Evolutionary conservation across 495 filamentous ascomycete genomes (phyloP).

Genomic region (Lophium mytilinum): DNA sequence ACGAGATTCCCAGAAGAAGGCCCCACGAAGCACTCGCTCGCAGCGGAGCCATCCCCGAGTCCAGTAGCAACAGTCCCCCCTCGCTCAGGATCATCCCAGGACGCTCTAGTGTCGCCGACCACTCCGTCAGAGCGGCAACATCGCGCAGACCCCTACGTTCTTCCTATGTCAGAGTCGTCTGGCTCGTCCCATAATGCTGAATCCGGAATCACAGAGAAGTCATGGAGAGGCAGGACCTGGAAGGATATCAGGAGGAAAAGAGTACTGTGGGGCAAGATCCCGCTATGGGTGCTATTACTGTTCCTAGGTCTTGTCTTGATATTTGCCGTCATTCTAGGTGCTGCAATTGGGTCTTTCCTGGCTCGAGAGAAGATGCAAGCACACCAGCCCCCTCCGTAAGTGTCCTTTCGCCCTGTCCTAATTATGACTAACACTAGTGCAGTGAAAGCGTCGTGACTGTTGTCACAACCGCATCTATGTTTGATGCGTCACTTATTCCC

Average conservation of each 20-base stretch:
- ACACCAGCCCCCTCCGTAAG: conserved; percentile 17
- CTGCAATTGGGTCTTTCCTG: conserved; percentile 34
- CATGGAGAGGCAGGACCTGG: conserved; percentile 14
- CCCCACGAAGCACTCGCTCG: conserved; percentile 20
- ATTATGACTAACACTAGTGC: conserved; percentile 1
- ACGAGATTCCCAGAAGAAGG: conserved; percentile 62
- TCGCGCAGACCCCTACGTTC: conserved; percentile 4
- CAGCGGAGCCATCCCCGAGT: conserved; percentile 9
- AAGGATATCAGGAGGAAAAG: conserved; percentile 28
- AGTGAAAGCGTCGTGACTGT: conserved; percentile 38
- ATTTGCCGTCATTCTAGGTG: conserved; percentile 34
- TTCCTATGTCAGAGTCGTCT: conserved; percentile 25
- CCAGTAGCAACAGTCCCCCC: conserved; percentile 1
- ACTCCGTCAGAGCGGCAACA: neutral
- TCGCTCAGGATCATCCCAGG: conserved; percentile 2
- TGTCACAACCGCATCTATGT: conserved; percentile 46
- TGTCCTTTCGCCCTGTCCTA: neutral
- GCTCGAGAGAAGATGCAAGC: conserved; percentile 10
- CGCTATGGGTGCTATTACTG: conserved; percentile 34
- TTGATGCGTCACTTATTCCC: conserved; percentile 57
- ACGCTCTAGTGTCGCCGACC: neutral
- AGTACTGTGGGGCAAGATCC: conserved; percentile 28
- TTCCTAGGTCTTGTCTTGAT: conserved; percentile 49
- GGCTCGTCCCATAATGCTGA: conserved; percentile 19
- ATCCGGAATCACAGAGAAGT: neutral